Conservation (phyloP, 2,329 filamentous ascomycete species). For the Ophiostoma angusticollis region DNA sequence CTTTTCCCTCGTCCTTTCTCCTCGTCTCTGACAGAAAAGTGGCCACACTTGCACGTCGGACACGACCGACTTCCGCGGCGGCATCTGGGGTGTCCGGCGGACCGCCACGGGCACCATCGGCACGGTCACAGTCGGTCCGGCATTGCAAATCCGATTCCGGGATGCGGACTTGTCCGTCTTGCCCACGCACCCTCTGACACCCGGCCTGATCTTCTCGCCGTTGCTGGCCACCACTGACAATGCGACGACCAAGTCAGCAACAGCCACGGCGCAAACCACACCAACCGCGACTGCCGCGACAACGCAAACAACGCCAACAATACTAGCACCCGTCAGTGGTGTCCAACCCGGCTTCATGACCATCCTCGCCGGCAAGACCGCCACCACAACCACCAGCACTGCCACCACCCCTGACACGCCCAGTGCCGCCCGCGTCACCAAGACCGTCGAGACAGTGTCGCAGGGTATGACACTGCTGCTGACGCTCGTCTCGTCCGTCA, state of each 20-base stretch:
- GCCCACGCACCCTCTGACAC: conserved; percentile 26
- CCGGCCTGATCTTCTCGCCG: conserved; percentile 20
- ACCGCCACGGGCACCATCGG: conserved; percentile 13
- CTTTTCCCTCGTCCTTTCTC: neutral
- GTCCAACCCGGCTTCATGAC: too few species aligned
- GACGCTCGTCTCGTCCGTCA: too few species aligned
- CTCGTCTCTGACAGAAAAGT: conserved; percentile 10
- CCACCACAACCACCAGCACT: too few species aligned
- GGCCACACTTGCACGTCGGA: conserved; percentile 29
- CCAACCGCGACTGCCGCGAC: neutral
- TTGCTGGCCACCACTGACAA: conserved; percentile 10
- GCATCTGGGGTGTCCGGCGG: conserved; percentile 24
- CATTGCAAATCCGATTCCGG: conserved; percentile 27
- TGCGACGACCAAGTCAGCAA: neutral
- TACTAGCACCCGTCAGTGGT: too few species aligned
- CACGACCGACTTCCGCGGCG: conserved; percentile 26
- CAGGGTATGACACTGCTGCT: too few species aligned
- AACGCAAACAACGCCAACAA: too few species aligned
- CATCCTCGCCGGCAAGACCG: too few species aligned
- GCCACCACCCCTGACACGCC: too few species aligned
- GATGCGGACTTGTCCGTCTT: conserved; percentile 22
- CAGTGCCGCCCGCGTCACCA: too few species aligned
- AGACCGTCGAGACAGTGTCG: too few species aligned
- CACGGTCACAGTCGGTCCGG: conserved; percentile 22
- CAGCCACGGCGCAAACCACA: neutral